Conservation (phyloP, 257 asterid genomes). For the Osmanthus fragrans region DNA sequence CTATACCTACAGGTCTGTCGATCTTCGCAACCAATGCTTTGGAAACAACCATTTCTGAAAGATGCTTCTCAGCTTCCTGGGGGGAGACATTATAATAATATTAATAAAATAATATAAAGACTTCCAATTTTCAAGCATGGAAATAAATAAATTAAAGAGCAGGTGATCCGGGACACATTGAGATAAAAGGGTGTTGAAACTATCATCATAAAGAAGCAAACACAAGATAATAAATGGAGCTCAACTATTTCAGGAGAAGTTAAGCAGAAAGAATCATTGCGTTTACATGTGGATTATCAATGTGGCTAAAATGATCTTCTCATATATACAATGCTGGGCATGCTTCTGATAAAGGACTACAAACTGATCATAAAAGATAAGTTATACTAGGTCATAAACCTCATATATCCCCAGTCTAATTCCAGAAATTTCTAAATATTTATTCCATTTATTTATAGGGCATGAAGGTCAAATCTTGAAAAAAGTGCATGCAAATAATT, state of each 20-base stretch:
- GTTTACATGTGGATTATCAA: neutral
- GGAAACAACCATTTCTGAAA: slow-evolving; percentile 96
- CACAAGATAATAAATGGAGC: neutral
- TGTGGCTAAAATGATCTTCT: neutral
- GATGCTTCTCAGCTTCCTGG: slow-evolving; percentile 91
- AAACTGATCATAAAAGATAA: neutral
- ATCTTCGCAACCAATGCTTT: slow-evolving; percentile 84
- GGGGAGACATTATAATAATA: neutral
- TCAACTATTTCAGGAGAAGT: neutral
- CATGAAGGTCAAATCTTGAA: neutral
- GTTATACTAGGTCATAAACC: neutral
- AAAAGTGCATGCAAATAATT: neutral
- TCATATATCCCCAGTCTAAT: neutral
- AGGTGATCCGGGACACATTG: neutral
- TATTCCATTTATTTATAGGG: neutral
- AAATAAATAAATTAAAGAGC: neutral
- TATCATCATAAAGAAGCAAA: neutral
- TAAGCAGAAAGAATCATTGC: neutral
- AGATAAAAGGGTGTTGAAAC: neutral
- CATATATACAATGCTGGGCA: neutral
- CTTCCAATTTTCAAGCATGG: neutral
- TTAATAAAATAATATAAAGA: neutral
- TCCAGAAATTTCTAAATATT: neutral
- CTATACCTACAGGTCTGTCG: slow-evolving; percentile 82
- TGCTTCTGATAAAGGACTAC: neutral